phyloP scores from a whole-genome alignment of 495 filamentous ascomycete genomes.

The Penicillium bialowiezense region DNA sequence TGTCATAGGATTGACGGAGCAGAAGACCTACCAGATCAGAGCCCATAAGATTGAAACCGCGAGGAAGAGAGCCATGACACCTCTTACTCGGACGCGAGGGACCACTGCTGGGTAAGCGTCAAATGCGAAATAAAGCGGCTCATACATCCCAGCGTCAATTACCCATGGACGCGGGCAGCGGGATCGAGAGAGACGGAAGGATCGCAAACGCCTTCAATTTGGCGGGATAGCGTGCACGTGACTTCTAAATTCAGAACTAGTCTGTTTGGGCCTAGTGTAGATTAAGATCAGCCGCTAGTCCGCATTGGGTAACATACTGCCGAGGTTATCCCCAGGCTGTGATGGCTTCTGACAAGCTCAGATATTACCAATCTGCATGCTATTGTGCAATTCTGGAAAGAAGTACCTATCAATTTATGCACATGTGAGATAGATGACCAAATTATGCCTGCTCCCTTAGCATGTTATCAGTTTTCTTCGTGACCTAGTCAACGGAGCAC shows the following conservation, averaged over 20 bases:
- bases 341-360: too few species aligned
- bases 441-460: too few species aligned
- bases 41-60: slow-evolving; percentile 50
- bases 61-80: slow-evolving; percentile 51
- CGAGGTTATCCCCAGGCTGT: neutral
- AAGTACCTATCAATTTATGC: too few species aligned
- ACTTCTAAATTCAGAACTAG: neutral
- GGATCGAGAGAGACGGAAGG: slow-evolving; percentile 8
- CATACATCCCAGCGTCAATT: slow-evolving; percentile 47
- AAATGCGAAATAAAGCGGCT: slow-evolving; percentile 46
- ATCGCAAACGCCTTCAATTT: slow-evolving; percentile 1
- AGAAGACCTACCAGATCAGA: slow-evolving; percentile 45
- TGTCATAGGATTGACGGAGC: neutral
- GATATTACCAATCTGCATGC: too few species aligned
- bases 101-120: slow-evolving; percentile 48
- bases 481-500: too few species aligned
- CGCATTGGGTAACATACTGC: neutral
- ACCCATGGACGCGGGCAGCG: slow-evolving; percentile 37
- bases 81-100: slow-evolving; percentile 48
- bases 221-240: slow-evolving; percentile 5
- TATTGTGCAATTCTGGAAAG: too few species aligned
- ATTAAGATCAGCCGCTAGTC: slow-evolving; percentile 24
- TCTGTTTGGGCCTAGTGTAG: slow-evolving; percentile 7
- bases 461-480: too few species aligned
- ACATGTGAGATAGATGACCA: too few species aligned